A percentile compares a stretch with the other conserved stretches of the same genome.
Conservation (phyloP, 116 monocot genomes). For the Cymodocea nodosa region DNA sequence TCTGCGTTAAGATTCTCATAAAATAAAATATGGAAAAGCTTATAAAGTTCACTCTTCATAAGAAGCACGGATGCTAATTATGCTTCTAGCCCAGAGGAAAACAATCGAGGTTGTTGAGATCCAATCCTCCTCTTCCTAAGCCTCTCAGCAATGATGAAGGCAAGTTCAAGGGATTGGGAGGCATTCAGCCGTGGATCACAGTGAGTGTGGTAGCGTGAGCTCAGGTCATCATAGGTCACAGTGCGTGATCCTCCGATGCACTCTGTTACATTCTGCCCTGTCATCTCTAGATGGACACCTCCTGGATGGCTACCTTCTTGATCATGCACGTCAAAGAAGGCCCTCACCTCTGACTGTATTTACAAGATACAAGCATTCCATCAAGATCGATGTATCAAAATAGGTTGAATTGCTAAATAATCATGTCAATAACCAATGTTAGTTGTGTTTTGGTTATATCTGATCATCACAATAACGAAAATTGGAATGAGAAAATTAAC, state of each 20-base stretch:
- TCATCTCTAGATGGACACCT: slow-evolving; percentile 87
- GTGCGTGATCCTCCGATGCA: slow-evolving; percentile 75
- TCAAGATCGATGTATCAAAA: background rate
- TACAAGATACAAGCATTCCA: background rate
- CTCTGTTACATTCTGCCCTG: slow-evolving; percentile 88
- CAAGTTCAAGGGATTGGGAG: slow-evolving; percentile 74
- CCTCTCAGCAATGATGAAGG: slow-evolving; percentile 84
- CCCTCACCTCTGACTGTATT: slow-evolving; percentile 65
- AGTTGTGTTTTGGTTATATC: background rate
- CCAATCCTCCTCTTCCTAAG: slow-evolving; percentile 69
- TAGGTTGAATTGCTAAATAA: no score
- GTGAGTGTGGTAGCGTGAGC: slow-evolving; percentile 82
- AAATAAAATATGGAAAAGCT: background rate
- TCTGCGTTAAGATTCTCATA: background rate
- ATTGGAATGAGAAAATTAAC: background rate
- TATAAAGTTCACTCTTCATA: background rate
- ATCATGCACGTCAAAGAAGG: slow-evolving; percentile 91
- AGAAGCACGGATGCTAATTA: background rate
- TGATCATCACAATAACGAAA: background rate
- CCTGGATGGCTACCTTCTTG: slow-evolving; percentile 89
- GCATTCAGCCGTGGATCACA: slow-evolving; percentile 84
- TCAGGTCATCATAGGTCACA: slow-evolving; percentile 70
- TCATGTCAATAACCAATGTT: no score
- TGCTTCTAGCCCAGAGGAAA: slow-evolving; percentile 2
- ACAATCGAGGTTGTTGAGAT: background rate